Base-by-base conservation (phyloP, 495 filamentous ascomycete species). In the Choiromyces venosus region DNA sequence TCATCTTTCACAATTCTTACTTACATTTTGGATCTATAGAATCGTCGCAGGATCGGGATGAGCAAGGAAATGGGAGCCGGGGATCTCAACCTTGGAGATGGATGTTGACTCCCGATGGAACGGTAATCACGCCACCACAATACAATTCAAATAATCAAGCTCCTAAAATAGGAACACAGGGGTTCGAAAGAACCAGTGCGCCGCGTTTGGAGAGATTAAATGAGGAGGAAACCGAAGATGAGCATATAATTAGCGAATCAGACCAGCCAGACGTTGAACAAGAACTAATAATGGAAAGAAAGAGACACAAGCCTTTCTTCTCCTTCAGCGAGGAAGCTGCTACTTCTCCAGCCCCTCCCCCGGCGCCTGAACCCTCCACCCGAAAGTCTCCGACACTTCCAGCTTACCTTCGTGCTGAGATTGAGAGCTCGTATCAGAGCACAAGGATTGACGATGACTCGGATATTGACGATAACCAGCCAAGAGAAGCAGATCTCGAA, bases 401-500 rank as follows among this genome's bases (percentile, higher is more conserved):
- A 0, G 70, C 65, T 36, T 79, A 80, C 38, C 42, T 77, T 44
- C 66, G 74, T n/a, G 74, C 74, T 19, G 78, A 80, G 33, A 70
- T 79, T n/a, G 75, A 78, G 65, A 72, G 68, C 65, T 78, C 76
- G 0, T 44, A 69, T 29, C 70, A 76, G 29, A 74, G 77, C 25
- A 74, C 77, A 9, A 71, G 70, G 35, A 65, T 67, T 18, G 79
- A 81, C 37, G 78, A 76, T 42, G 79, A 75, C 46, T 75, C 72
- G 35, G 75, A 81, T 65, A 77, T 77, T 25, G 79, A 81, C 16
- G 78, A 80, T 40, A 78, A 79, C 64, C 77, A 77, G 42, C 75
- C 75, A 21, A 76, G 74, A 38, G 76, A 79, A 67, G 76, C 68
- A 25, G 75, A 78, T 69, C 40, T 71, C 10, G 70, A 78, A 40